Base-by-base conservation (phyloP, 2,329 filamentous ascomycete species). In the Botrytis galanthina region DNA sequence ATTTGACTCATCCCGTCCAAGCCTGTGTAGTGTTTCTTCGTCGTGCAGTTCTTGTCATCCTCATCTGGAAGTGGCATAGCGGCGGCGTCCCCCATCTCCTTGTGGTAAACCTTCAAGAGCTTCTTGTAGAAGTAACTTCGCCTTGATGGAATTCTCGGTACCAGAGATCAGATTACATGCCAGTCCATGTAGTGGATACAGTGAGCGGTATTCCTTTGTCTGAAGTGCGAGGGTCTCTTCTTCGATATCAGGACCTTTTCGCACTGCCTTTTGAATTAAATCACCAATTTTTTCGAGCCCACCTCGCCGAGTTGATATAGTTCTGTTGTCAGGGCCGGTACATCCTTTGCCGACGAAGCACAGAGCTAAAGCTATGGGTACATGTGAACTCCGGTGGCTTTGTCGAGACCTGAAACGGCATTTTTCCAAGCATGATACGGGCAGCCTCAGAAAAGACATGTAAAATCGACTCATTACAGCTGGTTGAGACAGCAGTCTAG, bases 11-110 rank as follows among this genome's bases (percentile, higher is more conserved):
- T 35, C 20, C 20, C 16, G 22, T 5, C 10, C 29, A 35, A 6
- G 9, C 32, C 20, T 60, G 32, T 26, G 37, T 60, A 60, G 9
- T 14, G 35, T 4, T 37, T 20, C 2, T 26, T 6, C 12, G 35
- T 16, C 37, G 1, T 39, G 6, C 6, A 74, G 75, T 91, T 88
- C 78, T 93, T 90, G 80, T 97, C 95, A 73, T 96, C 93, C 89
- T 98, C 95, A 82, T 94, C 94, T 78, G 96, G 96, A 81, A 99
- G 93, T 81, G 95, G 94, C 90, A 92, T 90, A 77, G 87, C 80
- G 76, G 92, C 90, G 76, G 96, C 96, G 70, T 87, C 88, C 75
- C 89, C 85, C 93, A 98, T 97, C 88, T 99, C 96, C 85, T 92
- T 86, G 84, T 92, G 87, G 88, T 97, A 97, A 86, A 93, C 84